Evolutionary conservation across 1,284 basidiomycete species (phyloP), one percentile per base, ranked within the genome.

Genomic region (Pseudomicrostroma phylloplanum): DNA sequence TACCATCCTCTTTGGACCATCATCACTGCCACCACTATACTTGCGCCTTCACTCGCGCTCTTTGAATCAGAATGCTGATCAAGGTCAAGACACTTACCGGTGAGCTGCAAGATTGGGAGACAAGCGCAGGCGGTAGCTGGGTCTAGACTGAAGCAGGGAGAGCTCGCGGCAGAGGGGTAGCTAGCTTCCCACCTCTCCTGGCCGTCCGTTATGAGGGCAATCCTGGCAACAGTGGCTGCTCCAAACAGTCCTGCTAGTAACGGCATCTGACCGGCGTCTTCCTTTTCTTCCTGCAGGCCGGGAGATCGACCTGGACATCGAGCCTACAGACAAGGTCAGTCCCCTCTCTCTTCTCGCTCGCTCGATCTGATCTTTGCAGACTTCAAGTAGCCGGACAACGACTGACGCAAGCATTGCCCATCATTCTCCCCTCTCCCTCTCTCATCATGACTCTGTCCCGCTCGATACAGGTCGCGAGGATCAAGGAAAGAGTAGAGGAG

Each of bases 401-500:
- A 36, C 30, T 25, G 58, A 41, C 43, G 30, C 19, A 11, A 0
- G 4, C 30, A 15, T 2, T n/a, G 48, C 2, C 42, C 25, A 30
- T 0, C 6, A 40, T 23, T 39, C 12, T 42, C 12, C n/a, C 17
- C 40, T 3, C 55, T 36, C 26, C 60, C 26, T 25, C 43, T 46
- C 39, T 36, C 25, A 25, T 39, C 8, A 6, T 12, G 23, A 13
- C 4, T 23, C 12, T 57, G 17, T 55, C n/a, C n/a, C n/a, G n/a
- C n/a, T n/a, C n/a, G n/a, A n/a, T 7, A 30, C 71, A 96, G 93
- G 92, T 96, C 79, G 84, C 86, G 55, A 88, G 91, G 71, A 94
- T 98, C 82, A 99, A 99, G 83, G 93, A 96, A 84, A 90, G 91
- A 80, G 92, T 99, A 39, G 96, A 99, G 81, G 94, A 97, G 82